These are phyloP conservation scores for Xenosphaeropsis pyriputrescens DNA, from an alignment of 2,329 filamentous ascomycete genomes.

Conservation along the genomic window DNA sequence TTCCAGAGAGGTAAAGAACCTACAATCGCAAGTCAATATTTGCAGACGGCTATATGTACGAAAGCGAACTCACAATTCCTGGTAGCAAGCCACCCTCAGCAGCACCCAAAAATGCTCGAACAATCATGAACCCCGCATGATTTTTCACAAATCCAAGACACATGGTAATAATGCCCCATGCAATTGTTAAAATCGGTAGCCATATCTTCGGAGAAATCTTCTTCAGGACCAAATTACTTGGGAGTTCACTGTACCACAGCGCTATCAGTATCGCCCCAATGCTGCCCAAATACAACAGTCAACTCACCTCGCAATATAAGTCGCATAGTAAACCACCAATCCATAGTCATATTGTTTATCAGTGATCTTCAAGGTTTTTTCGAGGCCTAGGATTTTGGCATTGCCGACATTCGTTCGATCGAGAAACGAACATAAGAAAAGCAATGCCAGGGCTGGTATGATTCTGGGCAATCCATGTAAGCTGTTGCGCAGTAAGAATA, in stretches of 20 bases:
- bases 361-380: conserved; percentile 39
- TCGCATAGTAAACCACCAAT: conserved; percentile 49
- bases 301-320: conserved; percentile 41
- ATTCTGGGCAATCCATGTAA: conserved; percentile 26
- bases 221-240: conserved; percentile 42
- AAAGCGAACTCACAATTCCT: conserved; percentile 36
- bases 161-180: conserved; percentile 56
- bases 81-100: conserved; percentile 52
- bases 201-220: conserved; percentile 37
- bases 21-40: conserved; percentile 8
- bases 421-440: conserved; percentile 50
- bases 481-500: background rate
- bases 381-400: conserved; percentile 48
- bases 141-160: conserved; percentile 32
- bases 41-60: background rate
- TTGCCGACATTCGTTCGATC: conserved; percentile 65
- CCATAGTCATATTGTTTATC: conserved; percentile 50
- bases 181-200: conserved; percentile 45
- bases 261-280: too few relatives aligned
- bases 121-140: conserved; percentile 38
- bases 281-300: background rate
- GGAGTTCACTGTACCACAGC: conserved; percentile 26
- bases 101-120: conserved; percentile 45
- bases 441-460: conserved; percentile 43
- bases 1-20: conserved; percentile 48